phyloP scores from a whole-genome alignment of 257 asterid genomes.

The Ligustrum vulgare region DNA sequence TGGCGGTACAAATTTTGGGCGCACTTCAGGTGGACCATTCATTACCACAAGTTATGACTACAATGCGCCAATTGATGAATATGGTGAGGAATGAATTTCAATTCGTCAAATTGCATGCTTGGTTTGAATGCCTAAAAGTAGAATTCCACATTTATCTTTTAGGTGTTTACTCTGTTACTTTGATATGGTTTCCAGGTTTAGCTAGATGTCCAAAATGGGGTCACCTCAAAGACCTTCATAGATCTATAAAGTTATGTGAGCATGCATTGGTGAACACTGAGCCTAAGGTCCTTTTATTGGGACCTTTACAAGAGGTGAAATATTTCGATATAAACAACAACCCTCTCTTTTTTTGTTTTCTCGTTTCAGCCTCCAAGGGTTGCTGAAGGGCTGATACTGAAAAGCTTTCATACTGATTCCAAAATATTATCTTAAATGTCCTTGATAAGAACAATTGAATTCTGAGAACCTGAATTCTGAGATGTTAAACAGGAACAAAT shows the following conservation, averaged over 20 bases:
- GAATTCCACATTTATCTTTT: constrained; percentile 12
- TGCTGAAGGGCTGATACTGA: constrained; percentile 7
- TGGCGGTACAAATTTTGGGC: constrained; percentile 97
- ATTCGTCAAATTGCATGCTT: constrained; percentile 6
- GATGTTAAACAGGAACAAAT: too few relatives aligned
- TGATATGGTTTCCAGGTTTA: constrained; percentile 57
- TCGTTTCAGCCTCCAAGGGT: constrained; percentile 10
- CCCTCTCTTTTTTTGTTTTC: constrained; percentile 5
- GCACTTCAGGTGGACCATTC: constrained; percentile 96
- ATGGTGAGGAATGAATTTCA: constrained; percentile 44
- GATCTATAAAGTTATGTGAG: constrained; percentile 74
- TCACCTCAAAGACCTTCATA: constrained; percentile 88
- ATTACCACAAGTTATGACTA: constrained; percentile 94
- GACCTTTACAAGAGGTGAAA: constrained; percentile 78
- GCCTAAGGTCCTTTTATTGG: constrained; percentile 48
- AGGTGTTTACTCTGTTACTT: constrained; percentile 21
- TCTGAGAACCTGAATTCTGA: too few relatives aligned
- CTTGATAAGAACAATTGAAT: too few relatives aligned
- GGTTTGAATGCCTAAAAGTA: constrained; percentile 15
- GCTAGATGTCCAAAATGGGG: constrained; percentile 92
- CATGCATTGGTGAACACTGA: constrained; percentile 60
- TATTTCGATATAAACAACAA: constrained; percentile 1
- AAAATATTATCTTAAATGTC: background rate
- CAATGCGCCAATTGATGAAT: constrained; percentile 96
- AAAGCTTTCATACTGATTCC: constrained; percentile 1